Percentiles rank a stretch among this genome's conserved stretches.
Conservation (phyloP, 306 rosid species). For the Pyrus betulifolia region DNA sequence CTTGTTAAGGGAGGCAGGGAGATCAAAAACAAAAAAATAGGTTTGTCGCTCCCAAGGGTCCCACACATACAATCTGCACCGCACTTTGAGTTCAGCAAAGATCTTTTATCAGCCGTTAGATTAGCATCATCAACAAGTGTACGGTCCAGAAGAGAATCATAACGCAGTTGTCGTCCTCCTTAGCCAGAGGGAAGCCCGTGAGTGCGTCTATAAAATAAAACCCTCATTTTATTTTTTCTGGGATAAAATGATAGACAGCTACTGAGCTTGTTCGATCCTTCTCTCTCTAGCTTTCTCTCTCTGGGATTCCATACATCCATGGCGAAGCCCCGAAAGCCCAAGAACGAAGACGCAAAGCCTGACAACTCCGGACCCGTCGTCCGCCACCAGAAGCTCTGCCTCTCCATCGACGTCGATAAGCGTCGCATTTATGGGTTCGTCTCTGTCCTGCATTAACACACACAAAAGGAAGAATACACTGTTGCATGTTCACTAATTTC, state of each 20-base stretch:
- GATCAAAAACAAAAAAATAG: too few relatives aligned
- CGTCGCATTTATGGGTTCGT: constrained; percentile 76
- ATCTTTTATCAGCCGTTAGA: neutral
- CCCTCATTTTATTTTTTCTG: neutral
- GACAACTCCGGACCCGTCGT: constrained; percentile 73
- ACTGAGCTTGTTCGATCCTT: neutral
- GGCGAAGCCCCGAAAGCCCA: constrained; percentile 97
- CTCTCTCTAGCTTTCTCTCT: neutral
- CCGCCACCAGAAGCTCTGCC: constrained; percentile 91
- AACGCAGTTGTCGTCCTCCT: neutral
- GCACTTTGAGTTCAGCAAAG: neutral
- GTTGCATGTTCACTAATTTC: neutral
- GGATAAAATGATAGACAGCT: neutral
- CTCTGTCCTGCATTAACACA: neutral
- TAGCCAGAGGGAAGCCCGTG: neutral
- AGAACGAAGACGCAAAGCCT: constrained; percentile 72
- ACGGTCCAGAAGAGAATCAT: neutral
- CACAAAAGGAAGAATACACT: neutral
- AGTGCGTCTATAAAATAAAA: neutral
- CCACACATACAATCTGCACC: neutral
- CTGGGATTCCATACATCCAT: constrained; percentile 14
- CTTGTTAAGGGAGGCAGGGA: too few relatives aligned
- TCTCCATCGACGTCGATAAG: constrained; percentile 64
- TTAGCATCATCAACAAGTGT: neutral
- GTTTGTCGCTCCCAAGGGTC: neutral